Base-by-base conservation (phyloP, 164 flowering plant species). In the Macadamia tetraphylla region DNA sequence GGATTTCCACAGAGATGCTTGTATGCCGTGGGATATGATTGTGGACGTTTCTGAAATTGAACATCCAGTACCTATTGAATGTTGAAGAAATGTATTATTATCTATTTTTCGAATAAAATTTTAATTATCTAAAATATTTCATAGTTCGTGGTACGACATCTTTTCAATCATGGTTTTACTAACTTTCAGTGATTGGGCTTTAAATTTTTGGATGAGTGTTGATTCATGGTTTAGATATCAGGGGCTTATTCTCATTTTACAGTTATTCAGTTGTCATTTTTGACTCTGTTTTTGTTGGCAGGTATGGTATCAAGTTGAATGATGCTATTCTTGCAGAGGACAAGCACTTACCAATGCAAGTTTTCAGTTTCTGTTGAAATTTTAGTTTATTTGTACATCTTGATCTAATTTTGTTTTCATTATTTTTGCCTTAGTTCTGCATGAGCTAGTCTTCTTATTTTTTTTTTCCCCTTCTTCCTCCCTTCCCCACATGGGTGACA, bases 251-350 rank as follows among this genome's bases (percentile, higher is more conserved):
- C 17, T 60, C 60, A 11, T 42, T 31, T 66, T 14, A 29, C 18
- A 42, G 49, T 23, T 67, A 42, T 42, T 43, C 66, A 55, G 43
- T 35, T 35, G 40, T 35, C 23, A 11, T 15, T 42, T 18, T 11
- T 2, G 35, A 51, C 7, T 42, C 6, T 59, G 10, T 42, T 18
- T 55, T 35, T 56, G 51, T 63, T 74, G 2, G 69, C 88, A 91
- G 94, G 65, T 91, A 85, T 76, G 91, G 75, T 67, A 68, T 91
- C 78, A 84, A 88, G 80, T 64, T 82, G 78, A 89, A 89, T 80
- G 80, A 91, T 83, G 94, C 97, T 46, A 87, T 88, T 74, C 92
- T 91, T 55, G 97, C 94, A 13, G 97, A 87, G 79, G 94, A 91
- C 49, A 91, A 89, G 70, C 97, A 91, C 68, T 7, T 81, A 48